These are phyloP conservation scores for Aspergillus viridinutans DNA, from an alignment of 2,329 filamentous ascomycete genomes.

Conservation along the genomic window DNA sequence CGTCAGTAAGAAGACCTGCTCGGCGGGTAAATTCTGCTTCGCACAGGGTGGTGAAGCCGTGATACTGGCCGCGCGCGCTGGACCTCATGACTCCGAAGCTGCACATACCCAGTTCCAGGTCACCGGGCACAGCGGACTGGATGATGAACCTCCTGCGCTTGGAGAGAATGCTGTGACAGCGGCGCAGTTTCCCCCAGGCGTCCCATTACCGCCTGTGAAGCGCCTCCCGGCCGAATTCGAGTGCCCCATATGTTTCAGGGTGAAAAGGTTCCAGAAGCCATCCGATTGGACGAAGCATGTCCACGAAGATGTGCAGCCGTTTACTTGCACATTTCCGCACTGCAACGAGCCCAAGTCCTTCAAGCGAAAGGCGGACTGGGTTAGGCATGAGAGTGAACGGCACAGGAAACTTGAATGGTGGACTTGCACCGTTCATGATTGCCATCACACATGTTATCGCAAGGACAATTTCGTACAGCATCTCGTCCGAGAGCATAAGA, in stretches of 20 bases:
- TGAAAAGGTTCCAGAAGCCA: slow-evolving; percentile 82
- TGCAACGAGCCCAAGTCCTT: slow-evolving; percentile 86
- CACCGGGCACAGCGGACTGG: slow-evolving; percentile 52
- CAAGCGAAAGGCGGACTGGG: slow-evolving; percentile 94
- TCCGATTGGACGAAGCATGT: slow-evolving; percentile 98
- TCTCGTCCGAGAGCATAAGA: slow-evolving; percentile 85
- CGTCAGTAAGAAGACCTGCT: slow-evolving; percentile 55
- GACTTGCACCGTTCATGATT: slow-evolving; percentile 77
- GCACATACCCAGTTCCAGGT: slow-evolving; percentile 53
- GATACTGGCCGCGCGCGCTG: slow-evolving; percentile 53
- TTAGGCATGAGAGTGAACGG: slow-evolving; percentile 86
- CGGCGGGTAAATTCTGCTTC: slow-evolving; percentile 60
- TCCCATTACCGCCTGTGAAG: slow-evolving; percentile 74
- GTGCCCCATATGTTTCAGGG: slow-evolving; percentile 79
- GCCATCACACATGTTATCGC: slow-evolving; percentile 75
- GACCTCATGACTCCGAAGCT: slow-evolving; percentile 55
- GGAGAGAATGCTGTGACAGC: slow-evolving; percentile 65
- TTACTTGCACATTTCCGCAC: slow-evolving; percentile 82
- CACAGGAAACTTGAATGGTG: slow-evolving; percentile 90
- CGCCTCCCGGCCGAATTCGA: slow-evolving; percentile 82
- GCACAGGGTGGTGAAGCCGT: slow-evolving; percentile 63
- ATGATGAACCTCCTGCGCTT: slow-evolving; percentile 62
- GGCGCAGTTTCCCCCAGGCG: slow-evolving; percentile 73
- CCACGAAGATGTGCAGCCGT: slow-evolving; percentile 88
- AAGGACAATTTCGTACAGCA: slow-evolving; percentile 93